phyloP scores from a whole-genome alignment of 495 filamentous ascomycete species.

The Platismatia glauca region DNA sequence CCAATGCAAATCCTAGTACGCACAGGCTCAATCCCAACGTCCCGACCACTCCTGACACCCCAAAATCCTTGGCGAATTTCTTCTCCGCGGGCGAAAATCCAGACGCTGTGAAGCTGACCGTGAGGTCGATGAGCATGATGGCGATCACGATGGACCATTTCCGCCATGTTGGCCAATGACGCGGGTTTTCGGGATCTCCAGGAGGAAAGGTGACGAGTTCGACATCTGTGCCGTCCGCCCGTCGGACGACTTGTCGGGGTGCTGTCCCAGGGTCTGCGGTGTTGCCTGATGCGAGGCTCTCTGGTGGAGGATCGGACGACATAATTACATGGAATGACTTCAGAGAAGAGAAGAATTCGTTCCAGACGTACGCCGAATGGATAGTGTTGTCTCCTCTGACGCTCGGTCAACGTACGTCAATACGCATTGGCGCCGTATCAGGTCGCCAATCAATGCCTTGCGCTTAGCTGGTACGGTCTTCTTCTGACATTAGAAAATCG shows the following conservation, averaged over 20 bases:
- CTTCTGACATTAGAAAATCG: background rate
- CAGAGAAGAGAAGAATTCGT: background rate
- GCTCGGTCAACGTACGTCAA: background rate
- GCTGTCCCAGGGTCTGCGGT: slow-evolving; percentile 10
- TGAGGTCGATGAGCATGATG: slow-evolving; percentile 38
- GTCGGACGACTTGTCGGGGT: slow-evolving; percentile 10
- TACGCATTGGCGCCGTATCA: background rate
- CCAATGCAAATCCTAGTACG: slow-evolving; percentile 32
- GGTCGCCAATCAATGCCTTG: background rate
- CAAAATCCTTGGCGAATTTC: slow-evolving; percentile 34
- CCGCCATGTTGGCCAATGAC: slow-evolving; percentile 38
- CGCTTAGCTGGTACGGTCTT: background rate
- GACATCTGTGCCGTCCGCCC: slow-evolving; percentile 18
- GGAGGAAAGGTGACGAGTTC: slow-evolving; percentile 31
- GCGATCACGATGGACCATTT: slow-evolving; percentile 42
- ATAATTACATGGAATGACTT: background rate
- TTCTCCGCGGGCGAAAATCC: slow-evolving; percentile 35
- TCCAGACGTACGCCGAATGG: background rate
- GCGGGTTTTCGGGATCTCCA: slow-evolving; percentile 37
- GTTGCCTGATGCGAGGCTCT: slow-evolving; percentile 1
- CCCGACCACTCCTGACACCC: slow-evolving; percentile 35
- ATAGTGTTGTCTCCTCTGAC: background rate
- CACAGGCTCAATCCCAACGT: slow-evolving; percentile 38
- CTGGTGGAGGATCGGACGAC: background rate
- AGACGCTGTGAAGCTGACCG: slow-evolving; percentile 37